Evolutionary conservation across 1,139 yeast species (phyloP).

Genomic region (Geotrichum siamense): DNA sequence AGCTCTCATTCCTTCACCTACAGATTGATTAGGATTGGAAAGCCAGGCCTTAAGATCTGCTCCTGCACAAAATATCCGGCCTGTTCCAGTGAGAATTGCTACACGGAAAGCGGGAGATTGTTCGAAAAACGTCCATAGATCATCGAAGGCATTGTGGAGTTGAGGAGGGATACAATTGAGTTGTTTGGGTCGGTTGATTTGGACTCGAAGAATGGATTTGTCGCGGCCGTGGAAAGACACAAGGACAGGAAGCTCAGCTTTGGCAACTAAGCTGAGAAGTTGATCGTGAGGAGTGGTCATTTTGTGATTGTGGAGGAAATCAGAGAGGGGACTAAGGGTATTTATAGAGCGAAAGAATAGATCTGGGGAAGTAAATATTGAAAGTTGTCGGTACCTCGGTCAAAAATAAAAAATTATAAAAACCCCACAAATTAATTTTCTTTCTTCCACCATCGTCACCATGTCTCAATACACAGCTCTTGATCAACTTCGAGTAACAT

Average conservation of each 20-base stretch:
- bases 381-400: neutral
- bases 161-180: constrained; percentile 53
- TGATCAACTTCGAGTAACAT: constrained; percentile 17
- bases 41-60: constrained; percentile 42
- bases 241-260: constrained; percentile 11
- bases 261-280: constrained; percentile 3
- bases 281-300: constrained; percentile 9
- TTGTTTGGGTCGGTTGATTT: constrained; percentile 55
- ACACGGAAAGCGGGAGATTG: constrained; percentile 36
- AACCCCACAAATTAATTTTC: neutral
- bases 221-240: constrained; percentile 14
- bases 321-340: neutral
- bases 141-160: constrained; percentile 40
- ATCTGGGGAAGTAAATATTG: neutral
- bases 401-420: neutral
- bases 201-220: constrained; percentile 33
- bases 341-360: neutral
- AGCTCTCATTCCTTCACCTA: neutral
- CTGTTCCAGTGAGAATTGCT: constrained; percentile 47
- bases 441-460: neutral
- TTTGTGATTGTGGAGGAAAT: neutral
- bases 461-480: constrained; percentile 11
- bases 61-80: constrained; percentile 59
- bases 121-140: constrained; percentile 45
- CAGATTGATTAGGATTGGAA: constrained; percentile 3